Evolutionary conservation across 169 alveolate genomes (phyloP), one percentile per base, ranked within the genome.

Genomic region (Plasmodium reichenowi): DNA sequence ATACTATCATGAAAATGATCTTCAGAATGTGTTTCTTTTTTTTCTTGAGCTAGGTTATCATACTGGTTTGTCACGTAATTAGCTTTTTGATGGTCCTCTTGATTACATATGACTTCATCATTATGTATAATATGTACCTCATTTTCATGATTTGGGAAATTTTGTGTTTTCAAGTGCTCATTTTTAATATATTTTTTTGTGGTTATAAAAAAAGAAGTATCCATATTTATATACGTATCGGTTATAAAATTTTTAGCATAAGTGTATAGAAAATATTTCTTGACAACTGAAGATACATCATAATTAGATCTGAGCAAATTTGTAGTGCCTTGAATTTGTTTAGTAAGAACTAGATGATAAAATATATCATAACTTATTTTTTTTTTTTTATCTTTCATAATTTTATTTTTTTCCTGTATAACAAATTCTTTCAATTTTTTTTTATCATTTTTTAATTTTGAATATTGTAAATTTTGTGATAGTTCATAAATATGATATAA

Each of bases 271-370:
- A 93, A 58, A 60, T 74, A 88, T 20, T 72, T 76, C 24, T 87
- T 91, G 22, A 93, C 76, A 29, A 62, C 45, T 12, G 48, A 80
- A 15, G 95, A 93, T 67, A 92, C 78, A 38, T 94, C 96, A 63
- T 71, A 64, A 47, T 89, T 89, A 26, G 95, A 92, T 17, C 96
- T 48, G 15, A 94, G 68, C 12, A 94, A 72, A 20, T 78, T 58
- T 63, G 60, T 60, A 0, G 95, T 88, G 1, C 92, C 93, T 66
- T 90, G 73, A 58, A 94, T 70, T 22, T 48, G 32, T 24, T 50
- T 68, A 2, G 48, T 45, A 59, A 64, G 5, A 6, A 73, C 67
- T 68, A 85, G 62, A 17, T 52, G 12, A 13, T 85, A 85, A 43
- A 85, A 85, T 2, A 68, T 6, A 24, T 85, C 92, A 45, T 85